Conservation (phyloP, 2,329 filamentous ascomycete species). For the Talaromyces sp. region DNA sequence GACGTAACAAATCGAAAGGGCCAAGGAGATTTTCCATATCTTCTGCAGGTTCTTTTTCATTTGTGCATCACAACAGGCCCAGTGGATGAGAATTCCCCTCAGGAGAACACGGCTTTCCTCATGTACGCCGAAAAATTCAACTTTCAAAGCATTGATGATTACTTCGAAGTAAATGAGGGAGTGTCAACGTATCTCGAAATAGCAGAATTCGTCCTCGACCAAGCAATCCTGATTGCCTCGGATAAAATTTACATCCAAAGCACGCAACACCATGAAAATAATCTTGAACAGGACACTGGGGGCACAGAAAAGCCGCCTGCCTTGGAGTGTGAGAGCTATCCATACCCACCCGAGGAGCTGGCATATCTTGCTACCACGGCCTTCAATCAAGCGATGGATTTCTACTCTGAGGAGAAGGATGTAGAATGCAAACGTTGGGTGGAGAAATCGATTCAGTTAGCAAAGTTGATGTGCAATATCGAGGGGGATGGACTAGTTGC, state of each 20-base stretch:
- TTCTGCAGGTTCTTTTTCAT: background rate
- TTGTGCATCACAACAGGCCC: background rate
- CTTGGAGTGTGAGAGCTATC: background rate
- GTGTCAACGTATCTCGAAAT: slow-evolving; percentile 20
- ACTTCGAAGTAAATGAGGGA: background rate
- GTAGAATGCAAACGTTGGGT: slow-evolving; percentile 40
- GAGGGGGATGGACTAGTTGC: slow-evolving; percentile 13
- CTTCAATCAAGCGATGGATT: slow-evolving; percentile 61
- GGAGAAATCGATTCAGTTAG: slow-evolving; percentile 39
- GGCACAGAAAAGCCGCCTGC: too few species aligned
- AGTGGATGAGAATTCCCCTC: too few species aligned
- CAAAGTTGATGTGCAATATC: slow-evolving; percentile 27
- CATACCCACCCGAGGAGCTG: slow-evolving; percentile 58
- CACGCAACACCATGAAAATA: background rate
- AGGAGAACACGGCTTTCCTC: too few species aligned
- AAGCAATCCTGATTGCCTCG: slow-evolving; percentile 32
- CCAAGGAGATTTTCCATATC: background rate
- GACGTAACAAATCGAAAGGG: too few species aligned
- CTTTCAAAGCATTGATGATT: background rate
- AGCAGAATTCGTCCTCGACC: slow-evolving; percentile 40
- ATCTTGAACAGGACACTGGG: background rate
- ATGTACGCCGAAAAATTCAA: background rate
- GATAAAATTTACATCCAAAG: background rate
- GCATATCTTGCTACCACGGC: slow-evolving; percentile 59
- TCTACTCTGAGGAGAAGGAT: slow-evolving; percentile 43